These are phyloP conservation scores for Curvularia sp. DNA, from an alignment of 2,329 filamentous ascomycete genomes.

Conservation along the genomic window DNA sequence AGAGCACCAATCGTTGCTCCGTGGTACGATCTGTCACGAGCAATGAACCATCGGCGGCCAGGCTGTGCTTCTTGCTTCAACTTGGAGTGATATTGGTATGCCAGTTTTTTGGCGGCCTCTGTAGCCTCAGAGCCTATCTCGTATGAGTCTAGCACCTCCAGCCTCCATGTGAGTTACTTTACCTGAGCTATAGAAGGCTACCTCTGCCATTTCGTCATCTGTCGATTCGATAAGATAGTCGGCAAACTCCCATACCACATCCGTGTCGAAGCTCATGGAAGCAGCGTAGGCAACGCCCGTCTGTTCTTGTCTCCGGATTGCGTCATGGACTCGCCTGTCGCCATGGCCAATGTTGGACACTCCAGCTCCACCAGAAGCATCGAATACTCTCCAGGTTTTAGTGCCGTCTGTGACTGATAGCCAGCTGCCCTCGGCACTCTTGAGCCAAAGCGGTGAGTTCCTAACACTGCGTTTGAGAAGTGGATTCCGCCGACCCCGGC, in stretches of 20 bases:
- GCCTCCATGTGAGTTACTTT: conserved; percentile 16
- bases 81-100: conserved; percentile 67
- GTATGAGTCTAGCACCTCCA: background rate
- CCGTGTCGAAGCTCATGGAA: conserved; percentile 57
- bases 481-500: conserved; percentile 5
- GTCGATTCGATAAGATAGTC: conserved; percentile 60
- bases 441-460: conserved; percentile 55
- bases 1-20: conserved; percentile 73
- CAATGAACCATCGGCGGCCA: conserved; percentile 66
- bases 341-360: conserved; percentile 75
- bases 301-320: conserved; percentile 66
- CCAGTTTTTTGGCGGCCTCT: conserved; percentile 72
- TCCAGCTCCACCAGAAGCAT: conserved; percentile 76
- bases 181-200: conserved; percentile 66
- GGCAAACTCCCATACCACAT: conserved; percentile 61
- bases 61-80: conserved; percentile 62
- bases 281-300: conserved; percentile 42
- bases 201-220: conserved; percentile 59
- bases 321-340: conserved; percentile 65
- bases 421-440: conserved; percentile 58
- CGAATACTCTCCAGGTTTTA: conserved; percentile 63
- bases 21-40: conserved; percentile 71
- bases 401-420: conserved; percentile 58
- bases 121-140: conserved; percentile 65
- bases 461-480: conserved; percentile 62